Percentiles rank a stretch among this genome's conserved stretches.
Evolutionary conservation across 352 stramenopile genomes (phyloP).

Genomic region (Globisporangium nunn): DNA sequence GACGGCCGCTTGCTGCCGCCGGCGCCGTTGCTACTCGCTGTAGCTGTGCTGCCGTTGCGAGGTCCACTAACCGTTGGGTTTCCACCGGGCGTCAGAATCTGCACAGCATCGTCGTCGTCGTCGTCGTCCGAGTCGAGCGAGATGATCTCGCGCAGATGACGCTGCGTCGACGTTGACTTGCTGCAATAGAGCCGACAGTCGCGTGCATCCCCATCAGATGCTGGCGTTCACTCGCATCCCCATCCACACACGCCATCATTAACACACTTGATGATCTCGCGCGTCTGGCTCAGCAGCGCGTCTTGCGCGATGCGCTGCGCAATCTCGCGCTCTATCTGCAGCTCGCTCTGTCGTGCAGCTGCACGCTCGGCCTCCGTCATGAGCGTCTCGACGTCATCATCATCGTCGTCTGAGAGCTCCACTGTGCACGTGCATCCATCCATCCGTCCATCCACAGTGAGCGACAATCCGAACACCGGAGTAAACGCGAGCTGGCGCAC

Average conservation of each 20-base stretch:
- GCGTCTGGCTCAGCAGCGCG: constrained; percentile 48
- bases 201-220: not conserved
- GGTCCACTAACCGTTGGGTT: not conserved
- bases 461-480: not conserved
- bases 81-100: not conserved
- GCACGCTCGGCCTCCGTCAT: constrained; percentile 34
- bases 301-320: constrained; percentile 39
- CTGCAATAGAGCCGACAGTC: constrained; percentile 4
- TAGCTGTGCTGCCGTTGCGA: not conserved
- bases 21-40: constrained; percentile 1
- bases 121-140: constrained; percentile 47
- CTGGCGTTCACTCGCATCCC: constrained; percentile 1
- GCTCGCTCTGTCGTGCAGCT: constrained; percentile 23
- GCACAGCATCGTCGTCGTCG: constrained; percentile 16
- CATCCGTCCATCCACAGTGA: too few species aligned
- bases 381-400: constrained; percentile 27
- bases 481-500: not conserved
- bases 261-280: constrained; percentile 47
- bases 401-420: constrained; percentile 20
- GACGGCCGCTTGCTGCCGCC: not conserved
- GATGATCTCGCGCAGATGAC: constrained; percentile 28
- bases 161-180: constrained; percentile 21
- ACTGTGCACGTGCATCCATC: constrained; percentile 5
- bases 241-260: constrained; percentile 2
- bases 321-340: constrained; percentile 50